A percentile compares a stretch with the other conserved stretches of the same genome.
Conservation (phyloP, 2,329 filamentous ascomycete species). For the Clarireedia homoeocarpa region DNA sequence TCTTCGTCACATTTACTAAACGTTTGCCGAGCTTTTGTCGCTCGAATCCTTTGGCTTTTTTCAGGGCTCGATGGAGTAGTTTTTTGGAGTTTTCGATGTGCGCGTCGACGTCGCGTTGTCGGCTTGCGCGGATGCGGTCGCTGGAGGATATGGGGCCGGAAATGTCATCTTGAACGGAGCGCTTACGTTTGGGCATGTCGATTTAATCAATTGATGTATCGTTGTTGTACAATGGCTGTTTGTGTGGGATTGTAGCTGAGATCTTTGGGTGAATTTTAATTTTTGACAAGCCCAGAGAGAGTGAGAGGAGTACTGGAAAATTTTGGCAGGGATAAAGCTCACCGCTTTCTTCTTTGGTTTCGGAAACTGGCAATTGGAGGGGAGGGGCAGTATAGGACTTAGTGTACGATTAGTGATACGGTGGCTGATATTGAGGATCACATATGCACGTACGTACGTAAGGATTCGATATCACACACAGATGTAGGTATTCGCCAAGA, state of each 20-base stretch:
- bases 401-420: too few species aligned
- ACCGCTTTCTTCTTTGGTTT: neutral
- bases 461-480: too few species aligned
- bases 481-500: too few species aligned
- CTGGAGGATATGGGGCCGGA: neutral
- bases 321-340: neutral
- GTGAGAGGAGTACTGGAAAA: neutral
- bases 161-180: constrained; percentile 21
- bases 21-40: constrained; percentile 63
- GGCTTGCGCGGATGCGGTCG: constrained; percentile 29
- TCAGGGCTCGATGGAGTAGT: constrained; percentile 59
- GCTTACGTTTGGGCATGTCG: constrained; percentile 52
- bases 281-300: neutral
- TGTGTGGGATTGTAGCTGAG: neutral
- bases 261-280: neutral
- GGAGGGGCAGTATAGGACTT: too few species aligned
- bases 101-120: constrained; percentile 34
- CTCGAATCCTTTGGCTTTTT: constrained; percentile 68
- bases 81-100: constrained; percentile 49
- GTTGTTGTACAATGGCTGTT: neutral
- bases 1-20: constrained; percentile 42
- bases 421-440: too few species aligned
- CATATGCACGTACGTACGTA: too few species aligned
- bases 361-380: neutral
- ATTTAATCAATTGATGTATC: neutral